Evolutionary conservation across 345 rosid genomes (phyloP).

Genomic region (Camelina laxa): DNA sequence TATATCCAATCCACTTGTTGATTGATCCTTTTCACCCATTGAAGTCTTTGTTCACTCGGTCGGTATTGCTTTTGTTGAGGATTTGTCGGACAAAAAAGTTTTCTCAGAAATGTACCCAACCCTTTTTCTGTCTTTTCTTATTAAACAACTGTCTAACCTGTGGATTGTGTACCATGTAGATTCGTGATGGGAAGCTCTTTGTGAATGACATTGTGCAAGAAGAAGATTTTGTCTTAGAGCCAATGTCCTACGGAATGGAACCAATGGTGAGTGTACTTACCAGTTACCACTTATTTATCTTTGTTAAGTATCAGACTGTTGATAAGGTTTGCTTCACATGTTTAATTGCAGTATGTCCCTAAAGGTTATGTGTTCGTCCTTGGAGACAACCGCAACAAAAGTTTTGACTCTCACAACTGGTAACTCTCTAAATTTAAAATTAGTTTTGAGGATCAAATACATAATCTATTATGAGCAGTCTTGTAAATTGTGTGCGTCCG

Average conservation of each 20-base stretch:
- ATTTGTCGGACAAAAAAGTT: conserved; percentile 12
- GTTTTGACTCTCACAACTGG: conserved; percentile 92
- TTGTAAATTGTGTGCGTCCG: conserved; percentile 2
- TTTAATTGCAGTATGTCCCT: conserved; percentile 71
- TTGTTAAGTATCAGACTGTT: conserved; percentile 8
- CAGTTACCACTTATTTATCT: background rate
- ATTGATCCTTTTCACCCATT: conserved; percentile 36
- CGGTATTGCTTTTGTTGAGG: conserved; percentile 35
- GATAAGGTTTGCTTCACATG: conserved; percentile 8
- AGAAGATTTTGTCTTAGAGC: conserved; percentile 81
- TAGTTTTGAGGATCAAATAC: background rate
- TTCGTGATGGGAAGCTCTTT: conserved; percentile 69
- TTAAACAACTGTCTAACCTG: conserved; percentile 6
- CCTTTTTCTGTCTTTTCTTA: background rate
- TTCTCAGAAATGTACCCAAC: conserved; percentile 27
- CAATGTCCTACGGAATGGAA: conserved; percentile 69
- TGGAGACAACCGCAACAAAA: conserved; percentile 94
- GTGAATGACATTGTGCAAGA: conserved; percentile 68
- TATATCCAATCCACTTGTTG: conserved; percentile 47
- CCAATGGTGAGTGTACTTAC: conserved; percentile 76
- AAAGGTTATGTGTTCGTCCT: conserved; percentile 79
- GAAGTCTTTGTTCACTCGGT: conserved; percentile 28
- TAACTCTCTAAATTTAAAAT: conserved; percentile 36
- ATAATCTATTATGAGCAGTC: conserved; percentile 8
- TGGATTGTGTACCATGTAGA: conserved; percentile 48